phyloP scores from a whole-genome alignment of 1,284 basidiomycete genomes.

The Ganoderma lingzhi region DNA sequence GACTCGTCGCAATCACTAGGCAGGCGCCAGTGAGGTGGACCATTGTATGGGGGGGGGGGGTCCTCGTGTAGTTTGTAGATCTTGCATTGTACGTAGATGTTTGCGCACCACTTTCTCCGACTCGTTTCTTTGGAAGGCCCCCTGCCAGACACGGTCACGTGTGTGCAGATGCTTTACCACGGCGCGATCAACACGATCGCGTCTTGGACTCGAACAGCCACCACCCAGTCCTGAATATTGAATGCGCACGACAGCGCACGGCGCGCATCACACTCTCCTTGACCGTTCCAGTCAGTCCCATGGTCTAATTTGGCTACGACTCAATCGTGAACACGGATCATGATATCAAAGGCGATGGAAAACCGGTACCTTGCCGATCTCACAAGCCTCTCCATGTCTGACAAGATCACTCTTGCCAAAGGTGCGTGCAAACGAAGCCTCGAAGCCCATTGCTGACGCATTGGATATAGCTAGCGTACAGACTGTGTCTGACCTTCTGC shows the following conservation, averaged over 20 bases:
- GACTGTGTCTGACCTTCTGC: constrained; percentile 58
- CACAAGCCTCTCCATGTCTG: constrained; percentile 19
- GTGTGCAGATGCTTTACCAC: not conserved
- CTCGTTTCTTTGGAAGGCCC: not conserved
- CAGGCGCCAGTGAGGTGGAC: constrained; percentile 32
- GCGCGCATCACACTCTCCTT: not conserved
- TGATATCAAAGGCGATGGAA: constrained; percentile 16
- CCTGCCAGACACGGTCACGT: constrained; percentile 12
- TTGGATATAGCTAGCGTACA: constrained; percentile 31
- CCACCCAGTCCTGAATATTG: not conserved
- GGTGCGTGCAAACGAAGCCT: constrained; percentile 21
- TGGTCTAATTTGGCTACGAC: not conserved
- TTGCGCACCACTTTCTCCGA: not conserved
- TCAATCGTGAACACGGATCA: not conserved
- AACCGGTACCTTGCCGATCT: constrained; percentile 20
- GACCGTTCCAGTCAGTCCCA: not conserved
- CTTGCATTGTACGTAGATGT: not conserved
- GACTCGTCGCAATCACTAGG: constrained; percentile 43
- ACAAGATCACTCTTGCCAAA: constrained; percentile 31
- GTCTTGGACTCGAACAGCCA: constrained; percentile 20
- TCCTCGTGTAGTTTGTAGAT: constrained; percentile 9
- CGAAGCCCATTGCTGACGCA: not conserved
- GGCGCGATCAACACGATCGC: constrained; percentile 19
- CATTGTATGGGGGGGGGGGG: not conserved
- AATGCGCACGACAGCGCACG: no score